phyloP scores from a whole-genome alignment of 371 early-diverging fungal genomes.

The Apophysomyces elegans region DNA sequence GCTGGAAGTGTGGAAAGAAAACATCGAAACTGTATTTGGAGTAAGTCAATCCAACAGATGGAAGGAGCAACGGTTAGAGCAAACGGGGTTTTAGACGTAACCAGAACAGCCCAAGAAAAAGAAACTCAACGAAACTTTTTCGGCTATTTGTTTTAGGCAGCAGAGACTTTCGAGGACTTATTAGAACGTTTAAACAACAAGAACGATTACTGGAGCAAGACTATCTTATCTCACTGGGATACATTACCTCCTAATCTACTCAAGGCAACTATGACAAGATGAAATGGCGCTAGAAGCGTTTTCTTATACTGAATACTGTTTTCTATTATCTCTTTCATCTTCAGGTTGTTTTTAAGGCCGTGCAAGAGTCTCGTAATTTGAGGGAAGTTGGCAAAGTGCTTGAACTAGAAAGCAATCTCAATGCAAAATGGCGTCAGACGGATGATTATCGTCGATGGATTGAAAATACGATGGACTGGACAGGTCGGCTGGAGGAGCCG shows the following conservation, averaged over 20 bases:
- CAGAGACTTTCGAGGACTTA: constrained; percentile 29
- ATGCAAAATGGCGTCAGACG: constrained; percentile 43
- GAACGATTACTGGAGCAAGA: constrained; percentile 35
- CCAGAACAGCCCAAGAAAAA: no score
- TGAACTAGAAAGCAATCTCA: constrained; percentile 32
- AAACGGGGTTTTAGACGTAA: not conserved
- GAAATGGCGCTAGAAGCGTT: not conserved
- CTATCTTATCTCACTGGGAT: constrained; percentile 36
- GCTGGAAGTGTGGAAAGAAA: constrained; percentile 55
- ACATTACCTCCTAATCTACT: constrained; percentile 35
- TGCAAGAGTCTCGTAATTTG: constrained; percentile 14
- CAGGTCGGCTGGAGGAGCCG: constrained; percentile 12
- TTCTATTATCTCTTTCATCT: not conserved
- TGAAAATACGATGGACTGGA: not conserved
- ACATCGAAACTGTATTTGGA: constrained; percentile 54
- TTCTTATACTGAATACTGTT: not conserved
- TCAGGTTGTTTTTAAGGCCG: constrained; percentile 34
- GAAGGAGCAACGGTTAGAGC: not conserved
- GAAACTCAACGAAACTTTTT: not conserved
- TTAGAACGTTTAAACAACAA: constrained; percentile 18
- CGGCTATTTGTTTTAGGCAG: constrained; percentile 19
- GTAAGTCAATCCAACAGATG: constrained; percentile 29
- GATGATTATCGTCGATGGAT: constrained; percentile 39
- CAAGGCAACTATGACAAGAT: constrained; percentile 19
- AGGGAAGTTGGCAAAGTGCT: constrained; percentile 27